Percentiles rank a stretch among this genome's conserved stretches.
phyloP scores from a whole-genome alignment of 75 land plant species.

The Azolla pinnata region DNA sequence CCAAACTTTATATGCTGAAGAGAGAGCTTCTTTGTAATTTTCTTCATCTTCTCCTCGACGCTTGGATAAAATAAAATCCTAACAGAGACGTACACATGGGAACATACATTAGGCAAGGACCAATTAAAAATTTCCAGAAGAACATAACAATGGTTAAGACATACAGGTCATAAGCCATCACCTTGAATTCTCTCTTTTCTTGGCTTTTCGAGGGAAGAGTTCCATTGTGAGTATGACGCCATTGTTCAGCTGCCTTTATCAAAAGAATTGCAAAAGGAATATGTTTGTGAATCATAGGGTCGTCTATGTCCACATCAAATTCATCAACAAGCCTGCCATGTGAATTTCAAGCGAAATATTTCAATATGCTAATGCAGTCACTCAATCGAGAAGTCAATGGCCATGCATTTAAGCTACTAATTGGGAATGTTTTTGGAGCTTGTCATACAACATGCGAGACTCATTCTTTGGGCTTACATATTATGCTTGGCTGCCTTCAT shows the following conservation, averaged over 20 bases:
- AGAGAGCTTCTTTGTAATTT: slow-evolving; percentile 88
- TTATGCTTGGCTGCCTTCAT: no score
- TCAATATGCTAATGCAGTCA: no score
- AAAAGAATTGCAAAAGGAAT: slow-evolving; percentile 86
- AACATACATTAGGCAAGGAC: no score
- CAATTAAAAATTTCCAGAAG: no score
- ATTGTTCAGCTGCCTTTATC: slow-evolving; percentile 71
- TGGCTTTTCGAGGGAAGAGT: slow-evolving; percentile 57
- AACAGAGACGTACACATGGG: not conserved
- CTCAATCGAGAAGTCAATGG: no score
- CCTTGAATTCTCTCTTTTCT: slow-evolving; percentile 76
- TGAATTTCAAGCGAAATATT: no score
- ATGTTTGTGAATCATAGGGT: slow-evolving; percentile 79
- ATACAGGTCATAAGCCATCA: slow-evolving; percentile 6
- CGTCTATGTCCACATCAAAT: slow-evolving; percentile 54
- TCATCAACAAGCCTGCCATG: slow-evolving; percentile 55
- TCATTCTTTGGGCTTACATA: no score
- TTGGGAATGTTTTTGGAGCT: no score
- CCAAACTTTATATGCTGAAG: slow-evolving; percentile 66
- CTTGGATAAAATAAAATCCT: slow-evolving; percentile 47
- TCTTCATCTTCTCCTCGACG: slow-evolving; percentile 71
- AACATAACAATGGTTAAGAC: not conserved
- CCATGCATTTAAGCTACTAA: no score
- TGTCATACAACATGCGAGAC: no score
- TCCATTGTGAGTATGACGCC: slow-evolving; percentile 65